A percentile compares a stretch with the other conserved stretches of the same genome.
Conservation (phyloP, 805 yeast species). For the Teunomyces stri region DNA sequence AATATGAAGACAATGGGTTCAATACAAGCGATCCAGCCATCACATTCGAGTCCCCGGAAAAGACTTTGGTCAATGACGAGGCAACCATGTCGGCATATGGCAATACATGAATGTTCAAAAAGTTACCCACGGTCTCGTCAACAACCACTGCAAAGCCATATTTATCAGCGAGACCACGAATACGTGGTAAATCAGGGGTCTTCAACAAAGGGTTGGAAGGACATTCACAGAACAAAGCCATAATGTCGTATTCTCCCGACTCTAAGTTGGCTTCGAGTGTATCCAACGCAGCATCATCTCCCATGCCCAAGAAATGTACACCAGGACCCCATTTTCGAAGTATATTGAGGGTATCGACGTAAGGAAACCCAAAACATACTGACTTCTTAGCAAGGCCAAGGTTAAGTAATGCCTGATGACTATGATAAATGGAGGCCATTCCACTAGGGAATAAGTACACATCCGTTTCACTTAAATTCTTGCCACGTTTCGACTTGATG, state of each 20-base stretch:
- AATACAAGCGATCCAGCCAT: conserved; percentile 89
- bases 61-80: conserved; percentile 85
- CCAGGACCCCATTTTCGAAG: conserved; percentile 91
- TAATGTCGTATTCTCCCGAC: conserved; percentile 52
- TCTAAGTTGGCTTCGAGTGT: conserved; percentile 62
- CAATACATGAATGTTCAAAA: conserved; percentile 75
- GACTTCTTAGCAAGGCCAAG: conserved; percentile 46
- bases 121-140: conserved; percentile 94
- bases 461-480: conserved; percentile 51
- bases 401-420: conserved; percentile 59
- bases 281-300: conserved; percentile 67
- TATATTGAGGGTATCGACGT: conserved; percentile 86
- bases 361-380: conserved; percentile 95
- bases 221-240: conserved; percentile 85
- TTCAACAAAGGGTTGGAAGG: conserved; percentile 93
- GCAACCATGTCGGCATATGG: conserved; percentile 85
- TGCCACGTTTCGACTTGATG: conserved; percentile 27
- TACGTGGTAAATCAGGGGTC: conserved; percentile 72
- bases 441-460: conserved; percentile 87
- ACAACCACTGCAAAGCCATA: conserved; percentile 77
- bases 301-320: conserved; percentile 78
- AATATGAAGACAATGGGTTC: conserved; percentile 61
- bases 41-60: conserved; percentile 92
- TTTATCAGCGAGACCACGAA: conserved; percentile 63
- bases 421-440: conserved; percentile 85